Base-by-base conservation (phyloP, 1,139 yeast genomes). In the Yamadazyma taylorii region DNA sequence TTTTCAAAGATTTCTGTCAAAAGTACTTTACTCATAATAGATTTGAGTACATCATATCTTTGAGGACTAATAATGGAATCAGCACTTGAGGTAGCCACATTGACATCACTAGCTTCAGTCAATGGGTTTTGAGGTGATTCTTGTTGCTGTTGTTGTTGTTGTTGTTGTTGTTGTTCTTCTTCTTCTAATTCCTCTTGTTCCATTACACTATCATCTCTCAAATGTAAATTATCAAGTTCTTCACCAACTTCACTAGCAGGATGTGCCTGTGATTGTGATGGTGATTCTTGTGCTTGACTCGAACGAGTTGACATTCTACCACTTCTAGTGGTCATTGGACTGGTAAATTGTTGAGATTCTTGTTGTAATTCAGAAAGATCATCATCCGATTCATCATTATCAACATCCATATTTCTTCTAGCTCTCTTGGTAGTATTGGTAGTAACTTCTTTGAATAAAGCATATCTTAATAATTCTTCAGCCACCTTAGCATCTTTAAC, bases 401-500 rank as follows among this genome's bases (percentile, higher is more conserved):
- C 46, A 5, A 22, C 13, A 13, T 22, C 33, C 11, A 32, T 24
- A 42, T 51, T 51, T 4, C 53, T 52, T 47, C 54, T 64, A 43
- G 63, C 66, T 57, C 63, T 64, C 61, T 62, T 63, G 10, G 30
- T 37, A 31, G 56, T 45, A 44, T 63, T 67, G 47, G 62, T 68
- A 29, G 76, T 63, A 5, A 81, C 79, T 56, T 87, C 95, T 56
- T 84, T 85, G 70, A 90, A 85, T 48, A 94, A 68, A 0, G 98
- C 94, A 60, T 78, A 92, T 54, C 95, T 75, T 49, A 92, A 69
- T 52, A 94, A 62, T 50, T 84, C 85, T 50, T 88, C 94, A 3
- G 99, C 98, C 30, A 86, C 83, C 46, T 75, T 69, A 2, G 97
- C 96, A 62, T 92, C 99, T 46, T 73, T 74, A 22, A 77, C 77